Base-by-base conservation (phyloP, 2,329 filamentous ascomycete species). In the Penicillium freii region DNA sequence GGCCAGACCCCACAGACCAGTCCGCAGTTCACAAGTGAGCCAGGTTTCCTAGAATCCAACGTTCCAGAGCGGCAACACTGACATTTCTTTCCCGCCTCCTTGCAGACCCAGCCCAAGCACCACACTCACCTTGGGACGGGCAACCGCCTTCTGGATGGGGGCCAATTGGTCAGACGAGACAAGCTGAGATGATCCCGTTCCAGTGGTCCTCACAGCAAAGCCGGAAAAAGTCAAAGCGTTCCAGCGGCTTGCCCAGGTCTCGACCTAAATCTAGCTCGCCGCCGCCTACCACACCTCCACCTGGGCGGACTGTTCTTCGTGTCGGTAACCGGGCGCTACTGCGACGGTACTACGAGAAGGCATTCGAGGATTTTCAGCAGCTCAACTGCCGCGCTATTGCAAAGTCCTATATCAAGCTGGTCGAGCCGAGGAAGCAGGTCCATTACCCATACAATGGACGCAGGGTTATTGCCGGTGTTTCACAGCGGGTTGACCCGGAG, bases 351-450 rank as follows among this genome's bases (percentile, higher is more conserved):
- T 80, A 80, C 54, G 66, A 71, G 48, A 69, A 69, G 21, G 73
- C 73, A 10, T 74, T 80, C 43, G 72, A 73, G 52, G 68, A 73
- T 31, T 73, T 81, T 57, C 77, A 79, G 58, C 78, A 80, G 57
- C 68, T 77, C 40, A 77, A 76, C 51, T 80, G 77, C 51, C 77
- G 77, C 6, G 66, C 74, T 19, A 72, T 81, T 23, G 73, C 74
- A 23, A 80, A 80, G 59, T 73, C 72, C 5, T 80, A 77, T 58
- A 78, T 81, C 57, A 80, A 77, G 58, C 69, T 73, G 5, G 78
- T 79, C 27, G 76, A 80, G 47, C 78, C 78, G 4, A 72, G 75
- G 34, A 81, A 80, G 65, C 78, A 80, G 65, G 76, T 76, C 3
- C 76, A 74, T 47, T 75, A 78, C 61, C 79, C 78, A 3, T 81